Evolutionary conservation across 129 eudicot species (phyloP).

Genomic region (Tagetes erecta): DNA sequence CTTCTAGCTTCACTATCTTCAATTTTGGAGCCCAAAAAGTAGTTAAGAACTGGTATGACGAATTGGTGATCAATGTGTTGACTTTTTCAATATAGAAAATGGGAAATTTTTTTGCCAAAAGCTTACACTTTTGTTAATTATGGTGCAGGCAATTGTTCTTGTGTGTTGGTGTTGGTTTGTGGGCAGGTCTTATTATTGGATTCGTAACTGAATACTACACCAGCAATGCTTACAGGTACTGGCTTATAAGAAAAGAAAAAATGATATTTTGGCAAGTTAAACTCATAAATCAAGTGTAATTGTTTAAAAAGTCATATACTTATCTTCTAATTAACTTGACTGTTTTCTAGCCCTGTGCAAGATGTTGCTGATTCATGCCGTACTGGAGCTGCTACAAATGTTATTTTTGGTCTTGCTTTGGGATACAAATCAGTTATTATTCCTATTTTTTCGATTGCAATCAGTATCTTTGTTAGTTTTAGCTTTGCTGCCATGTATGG

Average conservation of each 20-base stretch:
- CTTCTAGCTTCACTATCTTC: slow-evolving; percentile 79
- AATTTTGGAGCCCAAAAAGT: slow-evolving; percentile 78
- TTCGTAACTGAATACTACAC: slow-evolving; percentile 85
- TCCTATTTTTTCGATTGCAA: slow-evolving; percentile 78
- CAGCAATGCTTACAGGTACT: slow-evolving; percentile 82
- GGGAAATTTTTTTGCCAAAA: not conserved
- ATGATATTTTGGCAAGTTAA: not conserved
- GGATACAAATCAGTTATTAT: slow-evolving; percentile 84
- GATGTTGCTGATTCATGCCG: slow-evolving; percentile 95
- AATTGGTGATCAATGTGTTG: not conserved
- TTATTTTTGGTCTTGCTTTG: slow-evolving; percentile 80
- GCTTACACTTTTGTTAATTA: slow-evolving; percentile 14
- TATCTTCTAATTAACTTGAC: not conserved
- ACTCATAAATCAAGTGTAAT: not conserved
- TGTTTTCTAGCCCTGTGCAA: slow-evolving; percentile 70
- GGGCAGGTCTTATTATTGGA: slow-evolving; percentile 90
- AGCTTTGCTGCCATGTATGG: slow-evolving; percentile 90
- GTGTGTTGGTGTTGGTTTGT: slow-evolving; percentile 85
- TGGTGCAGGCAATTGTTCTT: slow-evolving; percentile 71
- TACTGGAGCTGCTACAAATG: slow-evolving; percentile 91
- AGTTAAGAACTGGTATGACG: slow-evolving; percentile 70
- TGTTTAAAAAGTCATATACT: not conserved
- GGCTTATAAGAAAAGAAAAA: not conserved
- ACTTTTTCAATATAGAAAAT: not conserved
- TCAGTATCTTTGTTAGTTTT: slow-evolving; percentile 75